Evolutionary conservation across 257 asterid species (phyloP).

Genomic region (Solanum rostratum): DNA sequence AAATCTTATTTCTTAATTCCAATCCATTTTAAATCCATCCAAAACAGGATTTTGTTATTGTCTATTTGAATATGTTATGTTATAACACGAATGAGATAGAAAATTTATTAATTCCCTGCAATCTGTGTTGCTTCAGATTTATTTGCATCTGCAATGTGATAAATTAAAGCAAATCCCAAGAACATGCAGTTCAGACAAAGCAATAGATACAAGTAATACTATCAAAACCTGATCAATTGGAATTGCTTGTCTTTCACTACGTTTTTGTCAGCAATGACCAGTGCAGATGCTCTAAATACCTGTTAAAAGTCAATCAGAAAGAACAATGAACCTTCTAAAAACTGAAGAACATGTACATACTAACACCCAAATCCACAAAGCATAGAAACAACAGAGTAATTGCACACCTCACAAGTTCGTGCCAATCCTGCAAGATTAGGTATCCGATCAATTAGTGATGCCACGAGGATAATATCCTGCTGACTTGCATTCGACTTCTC

Average conservation of each 20-base stretch:
- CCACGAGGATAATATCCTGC: slow-evolving; percentile 64
- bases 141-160: not conserved
- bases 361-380: not conserved
- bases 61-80: not conserved
- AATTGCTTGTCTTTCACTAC: slow-evolving; percentile 84
- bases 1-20: not conserved
- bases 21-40: not conserved
- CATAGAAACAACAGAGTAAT: not conserved
- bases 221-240: slow-evolving; percentile 77
- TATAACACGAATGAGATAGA: not conserved
- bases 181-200: not conserved
- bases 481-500: slow-evolving; percentile 56
- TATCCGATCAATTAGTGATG: slow-evolving; percentile 86
- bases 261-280: slow-evolving; percentile 66
- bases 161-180: not conserved
- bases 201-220: not conserved
- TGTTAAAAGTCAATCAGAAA: slow-evolving; percentile 10
- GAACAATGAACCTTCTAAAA: not conserved
- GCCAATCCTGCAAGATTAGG: slow-evolving; percentile 99
- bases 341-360: not conserved
- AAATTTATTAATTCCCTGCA: not conserved
- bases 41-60: not conserved
- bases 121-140: not conserved
- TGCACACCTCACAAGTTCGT: slow-evolving; percentile 79
- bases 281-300: slow-evolving; percentile 80